These are phyloP conservation scores for Blastobotrys capitulatus DNA, from an alignment of 1,139 yeast species.

Conservation along the genomic window DNA sequence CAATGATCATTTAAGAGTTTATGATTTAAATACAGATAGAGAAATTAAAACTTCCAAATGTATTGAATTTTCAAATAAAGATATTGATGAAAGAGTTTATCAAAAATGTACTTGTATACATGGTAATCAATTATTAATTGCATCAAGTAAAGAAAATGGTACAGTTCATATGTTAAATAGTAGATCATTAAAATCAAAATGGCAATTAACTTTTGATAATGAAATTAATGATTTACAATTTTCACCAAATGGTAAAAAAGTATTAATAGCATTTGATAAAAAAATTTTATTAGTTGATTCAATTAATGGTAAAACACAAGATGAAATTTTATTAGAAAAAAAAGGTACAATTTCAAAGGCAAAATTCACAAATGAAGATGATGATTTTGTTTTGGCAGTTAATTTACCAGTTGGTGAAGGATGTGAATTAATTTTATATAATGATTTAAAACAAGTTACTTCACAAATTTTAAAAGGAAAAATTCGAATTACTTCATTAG, in stretches of 20 bases:
- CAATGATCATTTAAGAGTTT: conserved; percentile 71
- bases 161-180: conserved; percentile 17
- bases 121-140: conserved; percentile 22
- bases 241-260: conserved; percentile 20
- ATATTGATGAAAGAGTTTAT: conserved; percentile 14
- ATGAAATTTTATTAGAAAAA: conserved; percentile 18
- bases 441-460: conserved; percentile 27
- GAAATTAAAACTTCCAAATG: conserved; percentile 27
- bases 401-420: conserved; percentile 30
- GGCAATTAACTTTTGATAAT: conserved; percentile 1
- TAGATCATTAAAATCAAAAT: conserved; percentile 11
- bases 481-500: conserved; percentile 65
- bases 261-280: conserved; percentile 22
- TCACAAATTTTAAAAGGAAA: conserved; percentile 8
- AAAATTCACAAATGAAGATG: conserved; percentile 46
- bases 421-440: conserved; percentile 26
- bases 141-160: conserved; percentile 20
- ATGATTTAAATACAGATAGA: conserved; percentile 37
- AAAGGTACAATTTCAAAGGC: conserved; percentile 47
- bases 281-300: conserved; percentile 22
- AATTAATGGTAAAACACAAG: conserved; percentile 20
- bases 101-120: conserved; percentile 25
- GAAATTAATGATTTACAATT: conserved; percentile 23
- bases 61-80: conserved; percentile 39
- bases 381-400: conserved; percentile 53